A percentile compares a stretch with the other conserved stretches of the same genome.
Conservation (phyloP, 2,329 filamentous ascomycete genomes). For the Curvularia spicifera region DNA sequence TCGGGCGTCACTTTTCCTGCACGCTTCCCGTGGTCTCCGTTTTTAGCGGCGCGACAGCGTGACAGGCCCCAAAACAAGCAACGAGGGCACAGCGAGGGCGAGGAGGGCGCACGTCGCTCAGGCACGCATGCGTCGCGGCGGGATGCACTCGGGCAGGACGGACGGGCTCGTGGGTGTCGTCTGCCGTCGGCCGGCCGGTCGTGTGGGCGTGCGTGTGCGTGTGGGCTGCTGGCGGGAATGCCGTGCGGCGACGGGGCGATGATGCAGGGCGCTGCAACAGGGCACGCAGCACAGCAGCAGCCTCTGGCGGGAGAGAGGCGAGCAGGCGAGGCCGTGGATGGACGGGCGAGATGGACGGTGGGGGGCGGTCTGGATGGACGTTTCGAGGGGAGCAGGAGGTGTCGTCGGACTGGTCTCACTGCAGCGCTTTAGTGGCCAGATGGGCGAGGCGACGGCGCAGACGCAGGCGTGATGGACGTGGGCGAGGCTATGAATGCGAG, state of each 20-base stretch:
- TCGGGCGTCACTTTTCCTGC: slow-evolving; percentile 35
- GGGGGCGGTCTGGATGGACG: slow-evolving; percentile 29
- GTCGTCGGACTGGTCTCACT: slow-evolving; percentile 35
- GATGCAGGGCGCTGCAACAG: slow-evolving; percentile 25
- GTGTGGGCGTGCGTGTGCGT: slow-evolving; percentile 21
- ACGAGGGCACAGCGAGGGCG: slow-evolving; percentile 4
- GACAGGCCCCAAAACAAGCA: slow-evolving; percentile 30
- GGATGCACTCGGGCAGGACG: slow-evolving; percentile 16
- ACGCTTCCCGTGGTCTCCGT: slow-evolving; percentile 34
- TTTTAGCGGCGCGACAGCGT: slow-evolving; percentile 40
- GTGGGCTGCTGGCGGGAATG: slow-evolving; percentile 45
- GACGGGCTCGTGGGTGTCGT: slow-evolving; percentile 3
- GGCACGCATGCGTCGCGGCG: slow-evolving; percentile 37
- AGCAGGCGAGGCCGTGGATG: slow-evolving; percentile 22
- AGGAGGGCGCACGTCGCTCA: slow-evolving; percentile 26
- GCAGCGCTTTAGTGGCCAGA: slow-evolving; percentile 38
- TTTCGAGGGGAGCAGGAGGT: slow-evolving; percentile 35
- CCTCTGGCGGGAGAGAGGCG: slow-evolving; percentile 14
- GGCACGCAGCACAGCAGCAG: slow-evolving; percentile 22
- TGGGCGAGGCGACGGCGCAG: slow-evolving; percentile 20
- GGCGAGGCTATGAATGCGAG: not conserved
- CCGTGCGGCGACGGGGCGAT: slow-evolving; percentile 41
- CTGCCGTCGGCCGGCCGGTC: slow-evolving; percentile 17
- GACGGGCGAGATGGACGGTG: slow-evolving; percentile 30
- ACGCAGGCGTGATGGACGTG: slow-evolving; percentile 31